Conservation (phyloP, 352 stramenopile genomes). For the Phytophthora vignae region DNA sequence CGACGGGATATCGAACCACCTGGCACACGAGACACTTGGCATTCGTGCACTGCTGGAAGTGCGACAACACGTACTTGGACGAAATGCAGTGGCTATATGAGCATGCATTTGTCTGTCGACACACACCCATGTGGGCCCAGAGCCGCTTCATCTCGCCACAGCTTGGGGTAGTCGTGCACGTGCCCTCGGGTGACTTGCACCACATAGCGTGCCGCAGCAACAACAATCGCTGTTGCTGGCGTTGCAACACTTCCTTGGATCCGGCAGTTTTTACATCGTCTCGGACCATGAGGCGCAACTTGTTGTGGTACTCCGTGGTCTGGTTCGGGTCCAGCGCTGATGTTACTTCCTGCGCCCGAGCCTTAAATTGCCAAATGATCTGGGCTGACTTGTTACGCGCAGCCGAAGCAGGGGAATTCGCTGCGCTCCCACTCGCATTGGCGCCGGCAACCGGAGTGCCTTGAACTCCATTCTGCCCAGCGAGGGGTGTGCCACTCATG, state of each 20-base stretch:
- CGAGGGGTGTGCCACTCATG: slow-evolving; percentile 41
- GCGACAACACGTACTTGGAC: slow-evolving; percentile 98
- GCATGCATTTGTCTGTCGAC: slow-evolving; percentile 97
- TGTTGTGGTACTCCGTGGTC: slow-evolving; percentile 87
- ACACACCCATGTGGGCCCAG: slow-evolving; percentile 98
- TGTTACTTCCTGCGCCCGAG: slow-evolving; percentile 79
- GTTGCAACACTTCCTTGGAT: slow-evolving; percentile 95
- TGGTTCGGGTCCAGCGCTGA: slow-evolving; percentile 83
- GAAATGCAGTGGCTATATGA: slow-evolving; percentile 98
- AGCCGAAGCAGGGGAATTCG: slow-evolving; percentile 36
- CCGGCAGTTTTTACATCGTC: slow-evolving; percentile 75
- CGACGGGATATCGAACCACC: slow-evolving; percentile 97
- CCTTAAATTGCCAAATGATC: slow-evolving; percentile 87
- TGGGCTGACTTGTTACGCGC: slow-evolving; percentile 75
- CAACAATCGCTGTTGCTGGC: slow-evolving; percentile 98
- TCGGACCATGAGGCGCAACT: slow-evolving; percentile 82
- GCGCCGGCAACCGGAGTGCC: slow-evolving; percentile 8
- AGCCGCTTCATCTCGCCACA: slow-evolving; percentile 98
- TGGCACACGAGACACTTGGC: slow-evolving; percentile 97
- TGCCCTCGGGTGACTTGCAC: slow-evolving; percentile 95
- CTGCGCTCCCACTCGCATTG: slow-evolving; percentile 23
- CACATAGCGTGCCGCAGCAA: slow-evolving; percentile 98
- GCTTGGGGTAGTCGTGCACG: slow-evolving; percentile 95
- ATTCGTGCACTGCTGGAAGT: slow-evolving; percentile 99
- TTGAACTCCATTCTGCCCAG: slow-evolving; percentile 35